Evolutionary conservation across 177 flowering plant genomes (phyloP), one percentile per base, ranked within the genome.

Genomic region (Telopea speciosissima): DNA sequence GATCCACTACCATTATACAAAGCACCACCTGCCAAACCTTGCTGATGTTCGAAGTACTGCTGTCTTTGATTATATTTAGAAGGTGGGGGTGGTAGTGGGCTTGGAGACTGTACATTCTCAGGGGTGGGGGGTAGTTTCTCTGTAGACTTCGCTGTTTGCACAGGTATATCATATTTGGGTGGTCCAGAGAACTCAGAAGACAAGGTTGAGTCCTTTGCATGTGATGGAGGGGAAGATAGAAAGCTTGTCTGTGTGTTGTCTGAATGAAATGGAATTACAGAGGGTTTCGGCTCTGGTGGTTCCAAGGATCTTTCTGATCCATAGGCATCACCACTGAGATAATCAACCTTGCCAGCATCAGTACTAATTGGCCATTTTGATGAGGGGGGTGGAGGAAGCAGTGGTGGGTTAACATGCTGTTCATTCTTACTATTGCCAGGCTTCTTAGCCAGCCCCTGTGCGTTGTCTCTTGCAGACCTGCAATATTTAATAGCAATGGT

Each of bases 291-390:
- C 62, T 82, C 76, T 22, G 77, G 63, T 31, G 74, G 66, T 68
- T 77, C 82, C 52, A 74, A 64, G 24, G 82, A 70, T 63, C 70
- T 80, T 45, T 85, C 80, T 8, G 89, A 77, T 63, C 76, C 79
- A 79, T 88, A 91, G 21, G 54, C 40, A 69, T 93, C 98, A 12
- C 98, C 97, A 77, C 98, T 94, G 60, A 94, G 95, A 83, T 85
- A 93, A 77, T 95, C 98, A 59, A 91, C 70, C 62, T 66, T 49
- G 21, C 72, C 70, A 22, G 84, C 66, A 64, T 83, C 88, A 63
- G 78, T 23, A 33, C 26, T 5, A n/a, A 70, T 65, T 21, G 89
- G 80, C 40, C 68, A 81, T 79, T 73, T 86, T n/a, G 87, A 82
- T 10, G 85, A 73, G 26, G 89, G 88, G 13, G 89, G 92, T 63